Evolutionary conservation across 495 filamentous ascomycete genomes (phyloP), one percentile per base, ranked within the genome.

Genomic region (Aspergillus diversus): DNA sequence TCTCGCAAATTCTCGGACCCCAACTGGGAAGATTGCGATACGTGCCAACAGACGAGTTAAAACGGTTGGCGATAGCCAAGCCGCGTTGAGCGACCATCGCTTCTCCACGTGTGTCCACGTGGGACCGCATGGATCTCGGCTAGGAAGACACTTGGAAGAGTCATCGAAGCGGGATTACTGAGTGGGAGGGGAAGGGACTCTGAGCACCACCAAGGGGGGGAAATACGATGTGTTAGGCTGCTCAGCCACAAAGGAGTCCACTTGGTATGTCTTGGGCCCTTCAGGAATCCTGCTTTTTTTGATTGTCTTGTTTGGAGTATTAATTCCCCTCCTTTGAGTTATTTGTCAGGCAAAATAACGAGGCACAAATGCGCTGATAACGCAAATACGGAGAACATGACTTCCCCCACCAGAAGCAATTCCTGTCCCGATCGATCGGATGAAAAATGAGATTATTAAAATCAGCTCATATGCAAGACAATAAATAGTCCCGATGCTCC

Each of bases 101-200:
- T 67, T 64, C 70, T 71, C 75, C 72, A 76, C 75, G 72, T 74
- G 75, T 69, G 68, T 71, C 68, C 75, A 77, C 75, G 75, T 77
- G 75, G 71, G 66, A 70, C 72, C 60, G 72, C 73, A 76, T 76
- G 73, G 73, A 63, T 70, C 67, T 66, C 60, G 66, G 58, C 66
- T 66, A 67, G 66, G 56, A 66, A 63, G 46, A 69, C 67, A 66
- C 69, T 61, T 76, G 60, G 72, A 76, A 76, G 67, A 66, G 60
- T 57, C 58, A 49, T 59, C 21, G 27, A 42, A 64, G 48, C 56
- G 55, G 43, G 50, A 27, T 27, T n/a, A n/a, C n/a, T 27, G 21
- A 27, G 21, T 27, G 21, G 34, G 33, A 31, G 32, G 16, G 55
- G 17, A 15, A 37, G 16, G n/a, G 21, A 43, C 48, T 52, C 33